Evolutionary conservation across 768 basidiomycete species (phyloP), one percentile per base, ranked within the genome.

Genomic region (Mycena latifolia): DNA sequence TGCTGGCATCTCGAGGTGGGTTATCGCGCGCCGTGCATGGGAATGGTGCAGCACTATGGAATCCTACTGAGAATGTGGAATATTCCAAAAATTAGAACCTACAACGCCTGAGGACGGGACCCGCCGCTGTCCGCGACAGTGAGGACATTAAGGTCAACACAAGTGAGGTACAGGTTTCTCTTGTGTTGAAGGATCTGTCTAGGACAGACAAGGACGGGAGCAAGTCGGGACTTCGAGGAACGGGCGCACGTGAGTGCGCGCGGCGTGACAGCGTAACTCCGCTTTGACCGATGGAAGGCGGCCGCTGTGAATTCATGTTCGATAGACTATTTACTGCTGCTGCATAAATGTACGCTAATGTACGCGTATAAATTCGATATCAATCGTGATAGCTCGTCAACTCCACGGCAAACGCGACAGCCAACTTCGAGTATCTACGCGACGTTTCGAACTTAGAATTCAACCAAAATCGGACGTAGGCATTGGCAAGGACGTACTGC

Each of bases 1-100:
- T 63, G 96, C 96, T 6, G 96, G 96, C 95, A 98, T 97, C 71
- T 87, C 81, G 63, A 97, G 87, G 67, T 89, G 86, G 52, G 92
- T 89, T 55, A 94, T 84, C 33, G 91, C 94, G 69, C 78, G 78
- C 47, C 86, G 84, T 48, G 76, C 72, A 55, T 78, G 71, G 48
- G 86, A 81, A 39, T 82, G 78, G 75, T 90, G 91, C 55, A 93
- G 73, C 61, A 81, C 89, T 91, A 71, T 37, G 56, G 47, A 35
- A 70, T 1, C 20, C 17, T 22, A 17, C 10, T 50, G 9, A 39
- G 24, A 35, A n/a, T 14, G 15, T 47, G n/a, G 11, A 10, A 35
- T 24, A 35, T 17, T 9, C 18, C 6, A 41, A 1, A 2, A 10
- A n/a, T 17, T 1, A 39, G 27, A 39, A 22, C 59, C 8, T 37